These are phyloP conservation scores for Anthracocystis walkeri DNA, from an alignment of 1,284 basidiomycete species.

Conservation along the genomic window DNA sequence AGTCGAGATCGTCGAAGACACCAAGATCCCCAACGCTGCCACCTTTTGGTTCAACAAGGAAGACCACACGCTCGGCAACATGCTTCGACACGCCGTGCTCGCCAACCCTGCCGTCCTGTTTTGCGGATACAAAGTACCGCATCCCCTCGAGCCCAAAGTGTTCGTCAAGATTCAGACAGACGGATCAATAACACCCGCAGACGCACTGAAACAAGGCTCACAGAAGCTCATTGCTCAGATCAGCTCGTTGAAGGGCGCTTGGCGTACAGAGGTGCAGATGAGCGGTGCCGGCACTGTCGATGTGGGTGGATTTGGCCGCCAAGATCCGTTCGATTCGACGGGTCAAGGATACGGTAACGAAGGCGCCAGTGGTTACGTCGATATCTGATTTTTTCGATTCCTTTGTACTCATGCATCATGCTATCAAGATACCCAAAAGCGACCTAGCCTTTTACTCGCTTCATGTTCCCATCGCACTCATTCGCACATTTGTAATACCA, in stretches of 20 bases:
- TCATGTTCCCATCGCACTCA: neutral
- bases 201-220: conserved; percentile 85
- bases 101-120: conserved; percentile 75
- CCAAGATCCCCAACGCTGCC: conserved; percentile 95
- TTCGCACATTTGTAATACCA: conserved; percentile 27
- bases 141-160: conserved; percentile 93
- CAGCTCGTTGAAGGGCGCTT: conserved; percentile 71
- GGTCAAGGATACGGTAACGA: conserved; percentile 38
- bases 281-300: conserved; percentile 51
- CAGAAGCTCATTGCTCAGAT: conserved; percentile 84
- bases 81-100: conserved; percentile 80
- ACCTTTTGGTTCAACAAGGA: conserved; percentile 94
- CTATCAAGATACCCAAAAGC: conserved; percentile 34
- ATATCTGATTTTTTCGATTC: conserved; percentile 32
- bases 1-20: conserved; percentile 91
- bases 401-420: neutral
- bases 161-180: conserved; percentile 95
- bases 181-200: conserved; percentile 84
- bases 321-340: conserved; percentile 38
- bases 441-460: neutral
- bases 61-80: conserved; percentile 95
- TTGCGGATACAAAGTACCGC: conserved; percentile 96
- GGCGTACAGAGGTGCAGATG: conserved; percentile 72
- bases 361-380: conserved; percentile 48
- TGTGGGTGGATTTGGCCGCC: conserved; percentile 34